Evolutionary conservation across 441 rosid genomes (phyloP).

Genomic region (Erodium texanum): DNA sequence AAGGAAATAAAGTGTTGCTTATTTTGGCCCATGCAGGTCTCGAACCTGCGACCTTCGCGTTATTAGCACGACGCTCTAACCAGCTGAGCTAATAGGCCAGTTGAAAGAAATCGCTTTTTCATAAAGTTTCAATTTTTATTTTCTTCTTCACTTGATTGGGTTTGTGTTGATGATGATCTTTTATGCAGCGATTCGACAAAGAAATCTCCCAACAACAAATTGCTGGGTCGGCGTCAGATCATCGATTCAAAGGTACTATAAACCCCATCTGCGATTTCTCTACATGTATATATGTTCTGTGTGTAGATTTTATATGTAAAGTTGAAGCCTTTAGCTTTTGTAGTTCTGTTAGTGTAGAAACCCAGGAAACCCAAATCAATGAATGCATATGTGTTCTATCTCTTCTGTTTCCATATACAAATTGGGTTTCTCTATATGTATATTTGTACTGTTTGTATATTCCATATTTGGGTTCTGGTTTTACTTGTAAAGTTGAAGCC

Average conservation of each 20-base stretch:
- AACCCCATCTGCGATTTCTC: background rate
- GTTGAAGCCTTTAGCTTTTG: no score
- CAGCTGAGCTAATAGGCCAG: conserved; percentile 22
- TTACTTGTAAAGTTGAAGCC: background rate
- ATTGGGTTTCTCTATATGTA: background rate
- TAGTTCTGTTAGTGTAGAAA: no score
- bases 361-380: no score
- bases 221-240: conserved; percentile 62
- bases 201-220: conserved; percentile 37
- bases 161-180: background rate
- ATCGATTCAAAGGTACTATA: conserved; percentile 55
- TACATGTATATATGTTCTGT: background rate
- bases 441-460: background rate
- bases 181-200: conserved; percentile 40
- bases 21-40: conserved; percentile 26
- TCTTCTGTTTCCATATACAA: no score
- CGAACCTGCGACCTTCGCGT: conserved; percentile 25
- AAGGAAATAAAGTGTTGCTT: no score
- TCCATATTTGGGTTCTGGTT: no score
- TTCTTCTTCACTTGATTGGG: no score
- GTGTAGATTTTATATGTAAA: background rate
- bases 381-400: no score
- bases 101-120: no score
- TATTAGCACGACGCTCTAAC: conserved; percentile 27
- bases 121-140: background rate